Evolutionary conservation across 441 rosid species (phyloP).

Genomic region (Jatropha podagrica): DNA sequence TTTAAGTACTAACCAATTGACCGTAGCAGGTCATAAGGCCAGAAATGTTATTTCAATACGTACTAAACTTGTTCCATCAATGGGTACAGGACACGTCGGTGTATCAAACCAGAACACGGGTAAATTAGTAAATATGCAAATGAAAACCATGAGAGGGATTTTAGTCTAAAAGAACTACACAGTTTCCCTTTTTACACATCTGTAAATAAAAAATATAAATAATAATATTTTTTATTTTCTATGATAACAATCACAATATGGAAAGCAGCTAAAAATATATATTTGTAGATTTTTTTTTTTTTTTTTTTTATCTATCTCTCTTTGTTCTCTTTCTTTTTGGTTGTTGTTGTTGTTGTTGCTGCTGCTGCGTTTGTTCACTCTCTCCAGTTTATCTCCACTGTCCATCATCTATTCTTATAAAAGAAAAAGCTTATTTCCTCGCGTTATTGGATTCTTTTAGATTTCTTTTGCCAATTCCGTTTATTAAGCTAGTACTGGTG

Average conservation of each 20-base stretch:
- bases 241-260: not conserved
- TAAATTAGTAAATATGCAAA: not conserved
- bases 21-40: not conserved
- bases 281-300: not conserved
- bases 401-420: not conserved
- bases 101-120: not conserved
- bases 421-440: slow-evolving; percentile 7
- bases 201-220: slow-evolving; percentile 5
- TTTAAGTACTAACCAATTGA: not conserved
- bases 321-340: not conserved
- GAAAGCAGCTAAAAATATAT: not conserved
- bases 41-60: not conserved
- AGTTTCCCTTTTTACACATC: not conserved
- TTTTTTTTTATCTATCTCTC: not conserved
- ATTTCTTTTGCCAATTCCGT: not conserved
- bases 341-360: no score
- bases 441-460: not conserved
- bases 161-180: not conserved
- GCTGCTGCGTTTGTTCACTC: not conserved
- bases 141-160: not conserved
- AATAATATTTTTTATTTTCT: no score
- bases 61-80: not conserved
- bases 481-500: not conserved
- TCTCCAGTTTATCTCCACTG: slow-evolving; percentile 1
- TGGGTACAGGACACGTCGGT: not conserved